Evolutionary conservation across 2,329 filamentous ascomycete genomes (phyloP), one percentile per base, ranked within the genome.

Genomic region (Phialophora expanda): DNA sequence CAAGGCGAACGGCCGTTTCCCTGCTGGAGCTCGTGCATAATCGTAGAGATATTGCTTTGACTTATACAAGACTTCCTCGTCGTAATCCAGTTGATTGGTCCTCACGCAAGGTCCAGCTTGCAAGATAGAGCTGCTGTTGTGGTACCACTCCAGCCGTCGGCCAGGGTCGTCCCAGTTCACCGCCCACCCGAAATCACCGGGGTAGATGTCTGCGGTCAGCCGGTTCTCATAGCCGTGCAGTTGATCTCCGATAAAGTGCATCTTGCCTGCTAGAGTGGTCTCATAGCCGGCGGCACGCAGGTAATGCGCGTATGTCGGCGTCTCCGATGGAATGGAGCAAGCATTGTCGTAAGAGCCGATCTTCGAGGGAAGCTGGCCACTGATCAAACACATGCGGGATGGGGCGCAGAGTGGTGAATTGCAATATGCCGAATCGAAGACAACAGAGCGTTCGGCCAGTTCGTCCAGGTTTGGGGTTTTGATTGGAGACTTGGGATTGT

Each of bases 201-300:
- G 93, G 78, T 97, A 97, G 75, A 97, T 97, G 77, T 97, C 93
- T 71, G 90, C 91, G n/a, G 93, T 97, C 74, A 97, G 84, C 64
- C 93, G 88, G 74, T 92, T 90, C 82, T 97, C 93, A 74, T 96
- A 97, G 32, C 93, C 93, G 76, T 97, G 93, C 66, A 97, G 84
- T 80, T 97, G 93, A 76, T 97, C 93, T 38, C 93, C 93, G 62
- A 96, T 90, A 76, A 97, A 97, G 80, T 97, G 93, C 93, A 97
- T 97, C 85, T 97, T 97, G 69, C 93, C 93, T 4, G 93, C 92
- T 72, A 97, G 83, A 5, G 90, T 91, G 12, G 93, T 97, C 79
- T 97, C 91, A 75, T 97, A 97, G 61, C 92, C 92, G 73, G 89
- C 88, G 50, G 87, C 84, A 57, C 93, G 90, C 62, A 97, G 83